These are phyloP conservation scores for Epichloe coenophiala DNA, from an alignment of 2,329 filamentous ascomycete genomes.

Conservation along the genomic window DNA sequence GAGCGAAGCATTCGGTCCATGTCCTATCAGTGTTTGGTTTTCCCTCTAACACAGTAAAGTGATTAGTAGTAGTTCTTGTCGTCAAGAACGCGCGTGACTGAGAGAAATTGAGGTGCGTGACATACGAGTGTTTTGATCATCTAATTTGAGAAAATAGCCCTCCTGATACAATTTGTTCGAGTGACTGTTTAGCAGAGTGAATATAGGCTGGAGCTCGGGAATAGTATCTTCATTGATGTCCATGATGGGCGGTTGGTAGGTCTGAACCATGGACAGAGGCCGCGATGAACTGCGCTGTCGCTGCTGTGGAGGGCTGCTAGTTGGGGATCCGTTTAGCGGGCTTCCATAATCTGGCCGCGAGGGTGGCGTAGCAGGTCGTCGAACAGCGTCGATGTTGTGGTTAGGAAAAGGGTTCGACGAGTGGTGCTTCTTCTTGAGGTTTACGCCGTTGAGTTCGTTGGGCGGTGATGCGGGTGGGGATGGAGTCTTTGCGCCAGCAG, in stretches of 20 bases:
- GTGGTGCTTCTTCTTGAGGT: slow-evolving; percentile 17
- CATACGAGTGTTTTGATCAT: slow-evolving; percentile 85
- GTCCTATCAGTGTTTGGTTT: slow-evolving; percentile 72
- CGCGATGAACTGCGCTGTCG: slow-evolving; percentile 44
- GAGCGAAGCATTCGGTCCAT: slow-evolving; percentile 95
- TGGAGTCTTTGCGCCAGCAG: slow-evolving; percentile 34
- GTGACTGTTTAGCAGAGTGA: slow-evolving; percentile 87
- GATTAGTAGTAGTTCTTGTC: slow-evolving; percentile 1
- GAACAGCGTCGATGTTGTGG: slow-evolving; percentile 21
- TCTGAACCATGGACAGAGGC: slow-evolving; percentile 74
- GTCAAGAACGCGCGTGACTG: not conserved
- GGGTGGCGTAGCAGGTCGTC: slow-evolving; percentile 26
- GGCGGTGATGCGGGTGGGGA: slow-evolving; percentile 32
- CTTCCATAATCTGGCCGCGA: slow-evolving; percentile 27
- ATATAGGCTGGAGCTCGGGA: slow-evolving; percentile 87
- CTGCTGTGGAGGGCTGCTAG: slow-evolving; percentile 26
- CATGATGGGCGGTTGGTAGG: slow-evolving; percentile 76
- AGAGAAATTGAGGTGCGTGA: slow-evolving; percentile 12
- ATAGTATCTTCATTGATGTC: slow-evolving; percentile 74
- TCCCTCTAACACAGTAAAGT: slow-evolving; percentile 46
- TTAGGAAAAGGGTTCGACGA: slow-evolving; percentile 20
- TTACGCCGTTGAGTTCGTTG: slow-evolving; percentile 19
- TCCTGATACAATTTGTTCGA: slow-evolving; percentile 95
- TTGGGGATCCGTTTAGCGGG: slow-evolving; percentile 28
- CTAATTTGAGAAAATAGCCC: slow-evolving; percentile 92